Conservation (phyloP, 1,284 basidiomycete species). For the Takashimella tepidaria region DNA sequence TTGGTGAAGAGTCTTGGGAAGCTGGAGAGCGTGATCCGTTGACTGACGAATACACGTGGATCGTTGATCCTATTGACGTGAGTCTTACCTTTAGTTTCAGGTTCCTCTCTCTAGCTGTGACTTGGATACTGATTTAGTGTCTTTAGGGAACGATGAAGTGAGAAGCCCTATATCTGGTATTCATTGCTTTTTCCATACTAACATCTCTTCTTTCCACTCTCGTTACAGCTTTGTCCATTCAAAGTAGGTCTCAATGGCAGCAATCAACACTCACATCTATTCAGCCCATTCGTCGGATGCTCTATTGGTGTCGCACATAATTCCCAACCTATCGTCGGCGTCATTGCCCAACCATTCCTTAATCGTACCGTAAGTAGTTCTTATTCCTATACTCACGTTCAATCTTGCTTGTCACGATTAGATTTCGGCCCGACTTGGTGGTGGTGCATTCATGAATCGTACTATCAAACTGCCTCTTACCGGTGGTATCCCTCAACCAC, state of each 20-base stretch:
- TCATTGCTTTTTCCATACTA: not conserved
- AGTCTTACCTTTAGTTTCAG: conserved; percentile 12
- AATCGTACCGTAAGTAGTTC: conserved; percentile 59
- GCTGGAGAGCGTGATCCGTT: conserved; percentile 55
- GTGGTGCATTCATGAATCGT: conserved; percentile 69
- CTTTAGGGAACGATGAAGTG: conserved; percentile 45
- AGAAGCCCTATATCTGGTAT: no score
- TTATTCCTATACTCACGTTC: not conserved
- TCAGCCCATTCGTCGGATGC: conserved; percentile 41
- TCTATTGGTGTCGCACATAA: conserved; percentile 84
- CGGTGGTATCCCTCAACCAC: conserved; percentile 63
- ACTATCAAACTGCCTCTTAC: conserved; percentile 64
- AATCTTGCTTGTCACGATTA: conserved; percentile 32
- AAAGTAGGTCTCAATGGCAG: conserved; percentile 25
- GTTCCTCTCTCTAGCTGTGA: not conserved
- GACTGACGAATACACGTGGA: conserved; percentile 59
- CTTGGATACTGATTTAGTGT: conserved; percentile 5
- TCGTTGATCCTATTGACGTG: conserved; percentile 46
- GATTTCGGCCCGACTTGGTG: conserved; percentile 72
- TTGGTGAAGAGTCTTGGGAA: conserved; percentile 83
- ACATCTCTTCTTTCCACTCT: no score
- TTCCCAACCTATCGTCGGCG: conserved; percentile 72
- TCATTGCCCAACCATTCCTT: conserved; percentile 85
- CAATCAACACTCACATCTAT: no score
- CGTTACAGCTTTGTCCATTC: conserved; percentile 42